Base-by-base conservation (phyloP, 1,284 basidiomycete species). In the Cryptococcus wingfieldii region DNA sequence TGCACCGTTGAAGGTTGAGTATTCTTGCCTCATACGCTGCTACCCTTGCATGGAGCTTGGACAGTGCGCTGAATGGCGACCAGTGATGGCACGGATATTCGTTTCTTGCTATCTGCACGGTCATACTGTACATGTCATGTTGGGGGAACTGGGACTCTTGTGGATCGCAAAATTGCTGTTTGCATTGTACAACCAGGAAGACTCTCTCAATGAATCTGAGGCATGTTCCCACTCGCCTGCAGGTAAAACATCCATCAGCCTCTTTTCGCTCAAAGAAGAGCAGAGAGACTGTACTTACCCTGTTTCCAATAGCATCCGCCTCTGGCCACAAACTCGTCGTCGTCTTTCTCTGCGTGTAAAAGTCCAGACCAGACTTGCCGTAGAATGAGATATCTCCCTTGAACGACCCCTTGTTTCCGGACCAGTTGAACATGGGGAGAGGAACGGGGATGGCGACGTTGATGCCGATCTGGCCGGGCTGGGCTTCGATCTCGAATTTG, bases 401-500 rank as follows among this genome's bases (percentile, higher is more conserved):
- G 64, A 89, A 87, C 65, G 88, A 90, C 44, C 83, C 90, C 72
- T 79, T 80, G 75, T 77, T 78, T 38, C 78, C 79, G 52, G 75
- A 76, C 78, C 78, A 80, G 60, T 72, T 68, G 68, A 69, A 81
- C 90, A 96, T 95, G 10, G 87, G 88, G 48, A 89, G 80, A 45
- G 93, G 90, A 4, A 59, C 79, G 64, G 50, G 94, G 87, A 68
- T 96, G 90, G 45, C 94, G 87, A 95, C 88, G 71, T 98, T 98
- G 77, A 98, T 85, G 44, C 91, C 91, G 68, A 95, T 83, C 78
- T 98, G 92, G 43, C 95, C 95, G 50, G 91, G 87, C 62, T 97
- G 89, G 58, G 95, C 86, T 57, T 87, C 83, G 46, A 82, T 83
- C 79, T 98, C 94, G 64, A 96, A 98, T 77, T 89, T 90, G 59